Percentiles rank a stretch among this genome's conserved stretches.
phyloP scores from a whole-genome alignment of 1,284 basidiomycete species.

The Afroboletus lepidellus region DNA sequence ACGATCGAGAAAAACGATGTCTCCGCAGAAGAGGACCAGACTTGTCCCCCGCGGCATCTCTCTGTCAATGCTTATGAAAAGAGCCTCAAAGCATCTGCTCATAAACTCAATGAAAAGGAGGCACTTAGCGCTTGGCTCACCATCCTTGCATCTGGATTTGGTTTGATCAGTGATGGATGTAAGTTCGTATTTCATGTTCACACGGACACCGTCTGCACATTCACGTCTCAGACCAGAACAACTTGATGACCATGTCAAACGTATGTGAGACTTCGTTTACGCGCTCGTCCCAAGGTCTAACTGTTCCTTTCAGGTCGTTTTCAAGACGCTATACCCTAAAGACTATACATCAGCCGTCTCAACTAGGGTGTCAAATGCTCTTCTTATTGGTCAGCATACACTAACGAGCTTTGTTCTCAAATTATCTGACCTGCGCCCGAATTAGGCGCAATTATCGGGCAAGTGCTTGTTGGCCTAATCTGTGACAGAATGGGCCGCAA shows the following conservation, averaged over 20 bases:
- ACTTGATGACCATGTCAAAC: constrained; percentile 65
- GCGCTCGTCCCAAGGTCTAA: neutral
- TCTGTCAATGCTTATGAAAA: constrained; percentile 26
- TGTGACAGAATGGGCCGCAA: constrained; percentile 75
- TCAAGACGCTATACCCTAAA: constrained; percentile 59
- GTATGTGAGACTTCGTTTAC: constrained; percentile 32
- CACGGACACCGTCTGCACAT: constrained; percentile 4
- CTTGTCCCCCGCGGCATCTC: constrained; percentile 15
- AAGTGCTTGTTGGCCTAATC: constrained; percentile 63
- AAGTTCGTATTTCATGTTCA: constrained; percentile 24
- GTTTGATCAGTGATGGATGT: constrained; percentile 72
- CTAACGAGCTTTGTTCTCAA: constrained; percentile 13
- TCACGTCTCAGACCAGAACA: constrained; percentile 58
- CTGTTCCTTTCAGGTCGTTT: constrained; percentile 46
- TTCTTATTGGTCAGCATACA: constrained; percentile 59
- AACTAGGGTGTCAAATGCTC: constrained; percentile 71
- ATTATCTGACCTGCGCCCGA: constrained; percentile 9
- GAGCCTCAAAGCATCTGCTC: constrained; percentile 25
- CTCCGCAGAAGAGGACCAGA: constrained; percentile 9
- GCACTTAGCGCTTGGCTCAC: constrained; percentile 57
- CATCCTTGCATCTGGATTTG: constrained; percentile 62
- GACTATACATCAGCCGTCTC: constrained; percentile 60
- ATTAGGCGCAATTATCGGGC: constrained; percentile 68
- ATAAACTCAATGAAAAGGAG: constrained; percentile 38
- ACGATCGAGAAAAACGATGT: constrained; percentile 19